These are phyloP conservation scores for Coprinopsis marcescibilis DNA, from an alignment of 768 basidiomycete species.

Conservation along the genomic window DNA sequence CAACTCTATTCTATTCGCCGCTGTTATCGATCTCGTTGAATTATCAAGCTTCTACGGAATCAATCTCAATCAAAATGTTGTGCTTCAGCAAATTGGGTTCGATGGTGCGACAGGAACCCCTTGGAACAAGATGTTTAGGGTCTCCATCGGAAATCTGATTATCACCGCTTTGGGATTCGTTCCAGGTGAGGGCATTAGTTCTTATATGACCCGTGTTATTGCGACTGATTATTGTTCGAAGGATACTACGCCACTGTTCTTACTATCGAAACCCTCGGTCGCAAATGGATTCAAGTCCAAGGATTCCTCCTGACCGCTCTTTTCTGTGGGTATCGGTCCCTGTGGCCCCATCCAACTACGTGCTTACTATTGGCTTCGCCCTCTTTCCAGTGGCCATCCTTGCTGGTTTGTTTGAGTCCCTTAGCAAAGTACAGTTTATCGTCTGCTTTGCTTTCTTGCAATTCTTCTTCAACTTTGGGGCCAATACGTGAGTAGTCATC, in stretches of 20 bases:
- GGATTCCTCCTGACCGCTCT: conserved; percentile 69
- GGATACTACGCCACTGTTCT: conserved; percentile 68
- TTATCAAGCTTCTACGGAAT: conserved; percentile 64
- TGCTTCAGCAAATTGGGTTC: conserved; percentile 69
- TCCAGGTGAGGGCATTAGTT: conserved; percentile 43
- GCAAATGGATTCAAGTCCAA: conserved; percentile 71
- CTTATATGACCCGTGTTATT: background rate
- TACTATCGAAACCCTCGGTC: conserved; percentile 66
- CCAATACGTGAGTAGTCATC: conserved; percentile 46
- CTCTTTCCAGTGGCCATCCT: conserved; percentile 51
- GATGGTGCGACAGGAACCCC: conserved; percentile 50
- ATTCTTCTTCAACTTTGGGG: conserved; percentile 83
- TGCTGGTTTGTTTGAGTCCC: conserved; percentile 54
- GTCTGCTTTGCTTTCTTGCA: conserved; percentile 69
- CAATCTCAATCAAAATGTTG: conserved; percentile 66
- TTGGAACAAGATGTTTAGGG: conserved; percentile 63
- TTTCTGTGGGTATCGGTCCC: conserved; percentile 41
- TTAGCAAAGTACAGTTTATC: conserved; percentile 58
- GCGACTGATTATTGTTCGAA: conserved; percentile 16
- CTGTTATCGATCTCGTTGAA: background rate
- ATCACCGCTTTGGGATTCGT: conserved; percentile 73
- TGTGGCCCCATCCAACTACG: background rate
- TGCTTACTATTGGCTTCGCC: background rate
- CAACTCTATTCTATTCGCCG: background rate
- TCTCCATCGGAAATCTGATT: conserved; percentile 64